These are phyloP conservation scores for Trichoderma guizhouense DNA, from an alignment of 2,329 filamentous ascomycete genomes.

Conservation along the genomic window DNA sequence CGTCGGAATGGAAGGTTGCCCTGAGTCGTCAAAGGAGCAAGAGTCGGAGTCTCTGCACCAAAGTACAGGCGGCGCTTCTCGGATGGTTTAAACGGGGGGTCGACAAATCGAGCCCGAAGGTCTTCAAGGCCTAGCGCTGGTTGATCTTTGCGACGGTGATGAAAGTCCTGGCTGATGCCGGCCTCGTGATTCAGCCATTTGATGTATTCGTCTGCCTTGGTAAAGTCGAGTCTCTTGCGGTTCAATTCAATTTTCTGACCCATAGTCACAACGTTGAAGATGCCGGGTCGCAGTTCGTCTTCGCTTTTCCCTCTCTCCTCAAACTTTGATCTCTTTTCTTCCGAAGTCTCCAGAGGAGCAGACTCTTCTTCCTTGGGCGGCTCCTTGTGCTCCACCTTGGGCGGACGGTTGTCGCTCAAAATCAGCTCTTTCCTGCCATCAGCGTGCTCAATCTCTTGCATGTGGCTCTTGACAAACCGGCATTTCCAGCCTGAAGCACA, in stretches of 20 bases:
- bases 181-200: slow-evolving; percentile 71
- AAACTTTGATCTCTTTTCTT: slow-evolving; percentile 1
- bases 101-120: slow-evolving; percentile 74
- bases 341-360: neutral
- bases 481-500: slow-evolving; percentile 93
- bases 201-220: slow-evolving; percentile 71
- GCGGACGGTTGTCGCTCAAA: slow-evolving; percentile 49
- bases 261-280: slow-evolving; percentile 71
- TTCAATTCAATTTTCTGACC: slow-evolving; percentile 71
- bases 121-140: slow-evolving; percentile 55
- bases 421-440: slow-evolving; percentile 83
- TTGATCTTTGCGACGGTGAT: slow-evolving; percentile 43
- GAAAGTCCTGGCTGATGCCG: slow-evolving; percentile 37
- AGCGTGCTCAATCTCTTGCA: slow-evolving; percentile 69
- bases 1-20: slow-evolving; percentile 93
- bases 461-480: slow-evolving; percentile 84
- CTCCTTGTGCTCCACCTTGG: slow-evolving; percentile 14
- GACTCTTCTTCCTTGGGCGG: slow-evolving; percentile 14
- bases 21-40: slow-evolving; percentile 95
- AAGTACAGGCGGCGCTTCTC: slow-evolving; percentile 96
- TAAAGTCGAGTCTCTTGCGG: slow-evolving; percentile 66
- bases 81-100: slow-evolving; percentile 82
- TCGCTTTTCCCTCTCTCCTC: slow-evolving; percentile 32
- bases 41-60: slow-evolving; percentile 82
- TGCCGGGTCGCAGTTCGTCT: slow-evolving; percentile 55